Evolutionary conservation across 2,329 filamentous ascomycete genomes (phyloP).

Genomic region (Huntiella abstrusa): DNA sequence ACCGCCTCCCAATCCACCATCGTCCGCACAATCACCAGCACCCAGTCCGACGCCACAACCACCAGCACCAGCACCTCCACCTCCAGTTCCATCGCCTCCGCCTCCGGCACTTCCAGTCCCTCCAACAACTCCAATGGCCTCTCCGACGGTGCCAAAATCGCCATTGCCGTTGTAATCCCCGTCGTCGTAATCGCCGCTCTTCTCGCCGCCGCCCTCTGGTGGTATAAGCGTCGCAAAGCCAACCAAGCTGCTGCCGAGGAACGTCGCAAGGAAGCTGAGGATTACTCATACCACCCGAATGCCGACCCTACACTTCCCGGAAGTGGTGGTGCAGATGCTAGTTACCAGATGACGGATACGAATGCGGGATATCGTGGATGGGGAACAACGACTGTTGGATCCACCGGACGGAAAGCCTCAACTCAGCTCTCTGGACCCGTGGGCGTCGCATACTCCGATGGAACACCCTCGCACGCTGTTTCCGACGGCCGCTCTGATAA

Average conservation of each 20-base stretch:
- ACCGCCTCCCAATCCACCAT: constrained; percentile 12
- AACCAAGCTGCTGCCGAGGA: constrained; percentile 72
- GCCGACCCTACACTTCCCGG: constrained; percentile 60
- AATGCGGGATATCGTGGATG: constrained; percentile 78
- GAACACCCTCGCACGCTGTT: constrained; percentile 38
- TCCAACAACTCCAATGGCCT: constrained; percentile 26
- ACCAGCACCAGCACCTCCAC: constrained; percentile 13
- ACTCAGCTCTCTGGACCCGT: constrained; percentile 67
- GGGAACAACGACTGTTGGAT: constrained; percentile 50
- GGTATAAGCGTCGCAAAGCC: constrained; percentile 79
- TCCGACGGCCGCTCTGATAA: constrained; percentile 57
- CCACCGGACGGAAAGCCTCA: constrained; percentile 64
- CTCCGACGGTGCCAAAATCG: constrained; percentile 51
- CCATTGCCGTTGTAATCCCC: constrained; percentile 83
- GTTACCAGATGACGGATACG: constrained; percentile 56
- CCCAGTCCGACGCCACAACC: constrained; percentile 3
- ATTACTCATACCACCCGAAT: constrained; percentile 97
- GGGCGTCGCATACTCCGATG: constrained; percentile 51
- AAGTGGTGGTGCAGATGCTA: constrained; percentile 29
- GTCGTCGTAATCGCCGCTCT: constrained; percentile 74
- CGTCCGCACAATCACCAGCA: constrained; percentile 14
- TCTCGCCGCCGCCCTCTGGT: constrained; percentile 55
- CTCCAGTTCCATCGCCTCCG: constrained; percentile 16
- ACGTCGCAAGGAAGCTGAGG: constrained; percentile 86
- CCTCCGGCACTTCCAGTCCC: constrained; percentile 15